phyloP scores from a whole-genome alignment of 2,329 filamentous ascomycete species.

The Didymosphaeria variabile region DNA sequence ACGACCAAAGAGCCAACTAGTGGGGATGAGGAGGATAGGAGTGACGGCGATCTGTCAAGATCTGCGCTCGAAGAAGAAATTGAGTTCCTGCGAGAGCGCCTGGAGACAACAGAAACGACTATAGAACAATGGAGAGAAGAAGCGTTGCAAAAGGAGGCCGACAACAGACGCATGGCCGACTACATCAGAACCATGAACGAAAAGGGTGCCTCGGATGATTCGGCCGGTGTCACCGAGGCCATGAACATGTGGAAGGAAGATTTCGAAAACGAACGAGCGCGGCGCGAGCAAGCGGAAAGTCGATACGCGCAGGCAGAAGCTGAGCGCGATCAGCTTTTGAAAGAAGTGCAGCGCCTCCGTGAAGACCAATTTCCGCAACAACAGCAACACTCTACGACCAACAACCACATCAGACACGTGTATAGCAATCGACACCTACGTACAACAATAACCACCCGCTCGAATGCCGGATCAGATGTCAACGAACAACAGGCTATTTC shows the following conservation, averaged over 20 bases:
- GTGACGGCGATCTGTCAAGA: slow-evolving; percentile 65
- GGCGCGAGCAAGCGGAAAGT: slow-evolving; percentile 86
- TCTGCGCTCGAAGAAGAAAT: slow-evolving; percentile 85
- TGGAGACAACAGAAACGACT: slow-evolving; percentile 84
- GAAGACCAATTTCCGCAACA: slow-evolving; percentile 46
- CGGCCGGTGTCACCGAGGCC: slow-evolving; percentile 51
- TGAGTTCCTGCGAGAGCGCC: slow-evolving; percentile 80
- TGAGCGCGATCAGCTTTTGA: slow-evolving; percentile 82
- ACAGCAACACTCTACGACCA: slow-evolving; percentile 46
- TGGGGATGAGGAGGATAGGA: slow-evolving; percentile 61
- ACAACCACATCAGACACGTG: slow-evolving; percentile 47
- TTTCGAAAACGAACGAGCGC: slow-evolving; percentile 87
- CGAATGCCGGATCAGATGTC: slow-evolving; percentile 52
- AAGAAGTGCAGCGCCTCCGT: slow-evolving; percentile 79
- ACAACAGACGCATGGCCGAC: slow-evolving; percentile 86
- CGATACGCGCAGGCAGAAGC: slow-evolving; percentile 90
- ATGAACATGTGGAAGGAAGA: slow-evolving; percentile 93
- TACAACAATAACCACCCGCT: slow-evolving; percentile 47
- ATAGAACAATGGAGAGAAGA: slow-evolving; percentile 85
- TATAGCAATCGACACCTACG: slow-evolving; percentile 53
- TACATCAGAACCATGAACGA: slow-evolving; percentile 73
- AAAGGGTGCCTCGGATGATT: slow-evolving; percentile 47
- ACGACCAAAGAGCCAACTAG: slow-evolving; percentile 54
- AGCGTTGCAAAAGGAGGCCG: slow-evolving; percentile 78
- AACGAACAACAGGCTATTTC: slow-evolving; percentile 40